Conservation (phyloP, 352 stramenopile genomes). For the Paralagenidium karlingii region DNA sequence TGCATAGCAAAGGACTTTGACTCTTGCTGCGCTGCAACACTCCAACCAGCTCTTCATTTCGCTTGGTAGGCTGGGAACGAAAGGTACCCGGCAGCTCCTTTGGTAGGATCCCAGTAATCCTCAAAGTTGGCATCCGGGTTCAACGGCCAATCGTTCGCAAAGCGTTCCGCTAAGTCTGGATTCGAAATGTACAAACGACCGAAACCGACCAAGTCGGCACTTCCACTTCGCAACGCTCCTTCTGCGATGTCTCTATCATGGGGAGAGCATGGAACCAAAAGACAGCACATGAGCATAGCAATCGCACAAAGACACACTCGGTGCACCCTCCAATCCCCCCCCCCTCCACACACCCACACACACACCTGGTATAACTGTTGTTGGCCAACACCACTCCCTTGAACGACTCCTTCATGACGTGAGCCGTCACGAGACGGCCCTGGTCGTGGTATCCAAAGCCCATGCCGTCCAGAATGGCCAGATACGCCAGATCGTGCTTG, state of each 20-base stretch:
- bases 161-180: constrained; percentile 14
- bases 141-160: constrained; percentile 13
- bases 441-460: constrained; percentile 22
- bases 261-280: too few relatives aligned
- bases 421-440: constrained; percentile 10
- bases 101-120: constrained; percentile 12
- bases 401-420: constrained; percentile 8
- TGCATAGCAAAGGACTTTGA: too few relatives aligned
- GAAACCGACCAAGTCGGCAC: constrained; percentile 16
- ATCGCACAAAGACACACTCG: too few relatives aligned
- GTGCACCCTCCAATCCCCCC: too few relatives aligned
- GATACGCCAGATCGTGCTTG: constrained; percentile 8
- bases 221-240: constrained; percentile 13
- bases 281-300: too few relatives aligned
- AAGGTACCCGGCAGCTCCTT: constrained; percentile 12
- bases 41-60: too few relatives aligned
- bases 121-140: constrained; percentile 11
- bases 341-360: too few relatives aligned
- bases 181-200: constrained; percentile 27
- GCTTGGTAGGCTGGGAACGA: constrained; percentile 9
- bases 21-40: too few relatives aligned
- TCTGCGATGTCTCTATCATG: constrained; percentile 17
- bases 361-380: constrained; percentile 24
- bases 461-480: constrained; percentile 14
- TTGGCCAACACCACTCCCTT: constrained; percentile 17